Evolutionary conservation across 2,329 filamentous ascomycete genomes (phyloP).

Genomic region (Plenodomus tracheiphilus): DNA sequence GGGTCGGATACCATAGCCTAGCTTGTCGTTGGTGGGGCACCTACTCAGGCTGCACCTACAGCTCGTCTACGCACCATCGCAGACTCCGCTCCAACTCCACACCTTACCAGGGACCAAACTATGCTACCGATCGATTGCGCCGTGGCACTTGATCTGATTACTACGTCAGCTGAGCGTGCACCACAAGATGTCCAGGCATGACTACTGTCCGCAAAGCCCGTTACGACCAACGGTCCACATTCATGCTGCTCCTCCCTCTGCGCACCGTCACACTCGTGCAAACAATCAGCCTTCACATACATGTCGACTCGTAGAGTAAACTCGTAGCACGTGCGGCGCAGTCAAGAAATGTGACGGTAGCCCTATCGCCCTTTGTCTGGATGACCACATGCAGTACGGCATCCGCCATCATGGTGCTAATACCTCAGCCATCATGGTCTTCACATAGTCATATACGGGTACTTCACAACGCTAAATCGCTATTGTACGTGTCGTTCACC

Average conservation of each 20-base stretch:
- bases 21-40: no score
- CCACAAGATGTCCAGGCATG: no score
- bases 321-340: no score
- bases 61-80: not conserved
- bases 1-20: no score
- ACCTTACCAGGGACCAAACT: no score
- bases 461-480: slow-evolving; percentile 1
- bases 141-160: no score
- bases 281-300: no score
- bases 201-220: no score
- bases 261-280: slow-evolving; percentile 1
- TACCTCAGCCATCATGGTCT: slow-evolving; percentile 31
- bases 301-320: no score
- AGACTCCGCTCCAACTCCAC: not conserved
- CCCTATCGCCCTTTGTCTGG: not conserved
- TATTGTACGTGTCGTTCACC: not conserved
- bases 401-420: slow-evolving; percentile 31
- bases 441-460: slow-evolving; percentile 15
- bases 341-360: not conserved
- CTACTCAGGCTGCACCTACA: not conserved
- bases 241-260: not conserved
- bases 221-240: not conserved
- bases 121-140: no score
- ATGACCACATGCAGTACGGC: not conserved
- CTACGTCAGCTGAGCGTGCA: no score